A percentile compares a stretch with the other conserved stretches of the same genome.
These are phyloP conservation scores for Suillus clintonianus DNA, from an alignment of 768 basidiomycete genomes.

Conservation along the genomic window DNA sequence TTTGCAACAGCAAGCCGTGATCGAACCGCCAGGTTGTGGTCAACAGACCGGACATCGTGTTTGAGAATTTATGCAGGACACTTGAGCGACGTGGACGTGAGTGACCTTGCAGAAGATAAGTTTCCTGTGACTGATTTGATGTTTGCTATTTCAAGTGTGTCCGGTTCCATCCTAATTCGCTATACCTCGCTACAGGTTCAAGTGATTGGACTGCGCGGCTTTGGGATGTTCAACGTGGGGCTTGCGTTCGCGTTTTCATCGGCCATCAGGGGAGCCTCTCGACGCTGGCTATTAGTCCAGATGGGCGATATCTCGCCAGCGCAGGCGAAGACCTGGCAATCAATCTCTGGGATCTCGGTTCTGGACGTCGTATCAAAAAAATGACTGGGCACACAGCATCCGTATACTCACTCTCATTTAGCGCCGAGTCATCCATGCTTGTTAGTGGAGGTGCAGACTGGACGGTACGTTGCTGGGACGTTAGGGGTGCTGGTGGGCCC, in stretches of 20 bases:
- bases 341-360: constrained; percentile 94
- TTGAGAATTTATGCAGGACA: constrained; percentile 94
- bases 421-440: constrained; percentile 86
- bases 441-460: constrained; percentile 93
- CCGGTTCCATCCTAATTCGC: constrained; percentile 94
- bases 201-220: constrained; percentile 94
- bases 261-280: constrained; percentile 92
- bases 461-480: constrained; percentile 99
- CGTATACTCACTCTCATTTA: constrained; percentile 89
- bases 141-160: constrained; percentile 63
- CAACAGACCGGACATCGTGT: constrained; percentile 85
- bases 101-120: constrained; percentile 32
- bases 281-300: constrained; percentile 86
- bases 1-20: constrained; percentile 96
- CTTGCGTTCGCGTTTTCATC: constrained; percentile 92
- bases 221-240: constrained; percentile 97
- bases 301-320: constrained; percentile 91
- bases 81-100: constrained; percentile 93
- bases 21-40: constrained; percentile 94
- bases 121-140: not conserved
- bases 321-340: constrained; percentile 92
- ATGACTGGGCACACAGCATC: constrained; percentile 93
- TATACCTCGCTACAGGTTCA: constrained; percentile 96
- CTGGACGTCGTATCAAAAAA: constrained; percentile 93
- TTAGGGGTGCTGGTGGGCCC: constrained; percentile 75